Conservation (phyloP, 2,329 filamentous ascomycete species). For the Thelonectria discophora region DNA sequence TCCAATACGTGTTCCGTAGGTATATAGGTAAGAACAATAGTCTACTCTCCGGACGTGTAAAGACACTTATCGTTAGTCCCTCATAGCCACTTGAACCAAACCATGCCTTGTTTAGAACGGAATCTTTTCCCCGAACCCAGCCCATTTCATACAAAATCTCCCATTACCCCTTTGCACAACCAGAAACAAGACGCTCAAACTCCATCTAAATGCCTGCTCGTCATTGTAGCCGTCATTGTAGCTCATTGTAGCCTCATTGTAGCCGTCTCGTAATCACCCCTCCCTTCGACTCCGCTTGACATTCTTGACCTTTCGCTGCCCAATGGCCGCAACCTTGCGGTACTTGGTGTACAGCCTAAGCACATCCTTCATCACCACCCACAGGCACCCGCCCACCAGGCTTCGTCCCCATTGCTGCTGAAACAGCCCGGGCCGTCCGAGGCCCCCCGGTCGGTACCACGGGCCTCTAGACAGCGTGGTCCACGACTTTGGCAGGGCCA, state of each 20-base stretch:
- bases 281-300: conserved; percentile 54
- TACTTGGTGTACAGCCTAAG: conserved; percentile 71
- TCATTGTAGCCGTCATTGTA: neutral
- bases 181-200: no score
- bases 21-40: no score
- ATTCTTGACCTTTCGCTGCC: conserved; percentile 63
- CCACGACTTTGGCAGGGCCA: conserved; percentile 74
- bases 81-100: no score
- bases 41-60: no score
- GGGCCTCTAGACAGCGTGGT: conserved; percentile 53
- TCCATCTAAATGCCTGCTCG: neutral
- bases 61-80: no score
- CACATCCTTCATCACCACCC: conserved; percentile 81
- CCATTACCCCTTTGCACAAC: no score
- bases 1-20: no score
- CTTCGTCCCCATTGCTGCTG: conserved; percentile 90
- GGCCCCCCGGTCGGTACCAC: conserved; percentile 35
- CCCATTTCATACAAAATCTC: no score
- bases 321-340: conserved; percentile 65
- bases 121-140: no score
- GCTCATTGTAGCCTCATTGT: no score
- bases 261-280: conserved; percentile 40
- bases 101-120: no score
- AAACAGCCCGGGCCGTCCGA: conserved; percentile 70
- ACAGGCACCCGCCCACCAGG: conserved; percentile 86